Conservation (phyloP, 495 filamentous ascomycete species). For the Aspergillus diversus region DNA sequence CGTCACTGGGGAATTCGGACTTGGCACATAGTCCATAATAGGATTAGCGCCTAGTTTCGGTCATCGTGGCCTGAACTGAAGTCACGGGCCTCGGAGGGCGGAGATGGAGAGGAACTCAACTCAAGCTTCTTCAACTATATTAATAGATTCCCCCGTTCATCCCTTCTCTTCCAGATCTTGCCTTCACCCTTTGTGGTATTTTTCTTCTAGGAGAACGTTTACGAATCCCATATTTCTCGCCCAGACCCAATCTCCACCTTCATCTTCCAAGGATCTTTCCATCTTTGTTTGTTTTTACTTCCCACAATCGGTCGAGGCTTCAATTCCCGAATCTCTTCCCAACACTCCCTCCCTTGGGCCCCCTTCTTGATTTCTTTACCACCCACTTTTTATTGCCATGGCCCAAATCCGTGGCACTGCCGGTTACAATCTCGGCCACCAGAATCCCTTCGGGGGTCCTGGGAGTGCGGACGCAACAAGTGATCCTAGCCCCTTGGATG, state of each 20-base stretch:
- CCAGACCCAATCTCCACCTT: too few species aligned
- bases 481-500: conserved; percentile 87
- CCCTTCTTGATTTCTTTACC: not conserved
- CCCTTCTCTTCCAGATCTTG: conserved; percentile 2
- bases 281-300: conserved; percentile 15
- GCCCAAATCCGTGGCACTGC: conserved; percentile 96
- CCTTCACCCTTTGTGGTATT: not conserved
- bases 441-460: conserved; percentile 71
- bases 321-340: not conserved
- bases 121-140: conserved; percentile 13
- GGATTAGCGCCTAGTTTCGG: conserved; percentile 45
- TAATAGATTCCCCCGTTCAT: conserved; percentile 6
- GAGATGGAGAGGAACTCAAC: conserved; percentile 5
- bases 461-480: conserved; percentile 62
- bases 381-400: conserved; percentile 55
- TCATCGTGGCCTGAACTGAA: conserved; percentile 50
- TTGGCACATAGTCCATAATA: conserved; percentile 25
- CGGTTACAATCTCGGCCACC: conserved; percentile 88
- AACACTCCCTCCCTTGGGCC: conserved; percentile 6
- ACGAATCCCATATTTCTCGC: not conserved
- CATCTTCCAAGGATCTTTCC: not conserved
- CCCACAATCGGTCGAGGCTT: conserved; percentile 5
- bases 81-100: conserved; percentile 27
- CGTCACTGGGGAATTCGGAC: conserved; percentile 33
- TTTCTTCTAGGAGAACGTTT: not conserved